Base-by-base conservation (phyloP, 2,329 filamentous ascomycete species). In the Dendryphion nanum region DNA sequence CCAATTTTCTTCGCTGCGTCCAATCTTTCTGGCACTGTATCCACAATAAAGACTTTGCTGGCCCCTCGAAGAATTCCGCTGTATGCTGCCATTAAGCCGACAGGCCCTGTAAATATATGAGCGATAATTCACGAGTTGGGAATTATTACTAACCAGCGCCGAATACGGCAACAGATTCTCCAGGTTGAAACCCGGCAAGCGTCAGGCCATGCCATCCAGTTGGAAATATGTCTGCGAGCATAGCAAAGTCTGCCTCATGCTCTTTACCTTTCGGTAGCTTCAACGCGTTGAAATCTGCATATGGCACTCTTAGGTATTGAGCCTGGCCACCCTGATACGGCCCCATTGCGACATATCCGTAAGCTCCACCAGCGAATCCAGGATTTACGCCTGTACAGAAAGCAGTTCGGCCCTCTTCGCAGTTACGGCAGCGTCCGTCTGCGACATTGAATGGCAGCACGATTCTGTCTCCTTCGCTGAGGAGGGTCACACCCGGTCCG, bases 391-490 rank as follows among this genome's bases (percentile, higher is more conserved):
- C 60, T 0, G 80, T 84, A 55, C 80, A 83, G 50, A 83, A 83
- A 0, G 79, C 80, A 1, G 80, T 83, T 41, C 72, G 74, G 2
- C 80, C 79, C 46, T 83, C 77, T 50, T 83, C 80, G 41, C 81
- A 83, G 48, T 82, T 82, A 14, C 73, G 71, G 57, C 81, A 84
- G 10, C 79, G 70, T 2, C 79, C 79, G 48, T 82, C 78, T 5
- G 79, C 79, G 1, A 82, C 79, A 38, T 83, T 83, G 67, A 83
- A 83, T 0, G 81, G 80, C 59, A 83, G 73, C 2, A 83, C 79
- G 4, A 84, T 76, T 2, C 80, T 73, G 44, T 84, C 80, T 3
- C 80, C 79, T 46, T 80, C 78, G 50, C 82, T 76, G 13, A 83
- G 57, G 1, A 81, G 63, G 0, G 78, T 81, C 1, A 83, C 79